Evolutionary conservation across 352 stramenopile genomes (phyloP).

Genomic region (Phytophthora colocasiae): DNA sequence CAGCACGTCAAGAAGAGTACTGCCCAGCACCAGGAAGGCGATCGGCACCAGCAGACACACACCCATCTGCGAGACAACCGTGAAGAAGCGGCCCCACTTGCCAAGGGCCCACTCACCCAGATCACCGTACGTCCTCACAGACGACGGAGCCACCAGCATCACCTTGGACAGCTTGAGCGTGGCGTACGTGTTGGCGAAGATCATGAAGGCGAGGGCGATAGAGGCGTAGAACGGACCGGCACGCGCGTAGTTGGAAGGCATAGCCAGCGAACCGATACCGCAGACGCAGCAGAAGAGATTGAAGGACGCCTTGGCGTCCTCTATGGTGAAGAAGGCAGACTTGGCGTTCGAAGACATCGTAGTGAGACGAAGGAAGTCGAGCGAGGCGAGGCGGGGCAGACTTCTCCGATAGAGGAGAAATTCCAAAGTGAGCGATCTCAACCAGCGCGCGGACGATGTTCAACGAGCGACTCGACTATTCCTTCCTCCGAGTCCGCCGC

Average conservation of each 20-base stretch:
- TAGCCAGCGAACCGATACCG: constrained; percentile 5
- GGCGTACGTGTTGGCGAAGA: constrained; percentile 59
- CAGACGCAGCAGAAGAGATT: constrained; percentile 53
- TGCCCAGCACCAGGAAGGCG: constrained; percentile 45
- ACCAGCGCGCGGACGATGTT: constrained; percentile 1
- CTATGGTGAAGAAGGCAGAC: constrained; percentile 44
- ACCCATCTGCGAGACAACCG: constrained; percentile 48
- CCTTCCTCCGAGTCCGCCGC: neutral
- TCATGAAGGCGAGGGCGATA: constrained; percentile 53
- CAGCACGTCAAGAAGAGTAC: no score
- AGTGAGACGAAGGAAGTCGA: constrained; percentile 20
- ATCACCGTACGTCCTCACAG: constrained; percentile 55
- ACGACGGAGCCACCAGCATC: constrained; percentile 47
- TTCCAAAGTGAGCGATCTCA: constrained; percentile 38
- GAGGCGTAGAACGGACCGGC: neutral
- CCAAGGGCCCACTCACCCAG: constrained; percentile 44
- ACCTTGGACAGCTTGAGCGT: constrained; percentile 54
- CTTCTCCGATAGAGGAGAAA: constrained; percentile 33
- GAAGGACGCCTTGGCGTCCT: constrained; percentile 55
- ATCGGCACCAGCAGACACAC: constrained; percentile 47
- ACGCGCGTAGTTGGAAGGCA: neutral
- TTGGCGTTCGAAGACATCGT: neutral
- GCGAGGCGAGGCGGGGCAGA: constrained; percentile 7
- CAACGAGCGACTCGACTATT: constrained; percentile 1
- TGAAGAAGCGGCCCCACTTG: constrained; percentile 45